Conservation (phyloP, 2,329 filamentous ascomycete species). For the Colletotrichum lentis region DNA sequence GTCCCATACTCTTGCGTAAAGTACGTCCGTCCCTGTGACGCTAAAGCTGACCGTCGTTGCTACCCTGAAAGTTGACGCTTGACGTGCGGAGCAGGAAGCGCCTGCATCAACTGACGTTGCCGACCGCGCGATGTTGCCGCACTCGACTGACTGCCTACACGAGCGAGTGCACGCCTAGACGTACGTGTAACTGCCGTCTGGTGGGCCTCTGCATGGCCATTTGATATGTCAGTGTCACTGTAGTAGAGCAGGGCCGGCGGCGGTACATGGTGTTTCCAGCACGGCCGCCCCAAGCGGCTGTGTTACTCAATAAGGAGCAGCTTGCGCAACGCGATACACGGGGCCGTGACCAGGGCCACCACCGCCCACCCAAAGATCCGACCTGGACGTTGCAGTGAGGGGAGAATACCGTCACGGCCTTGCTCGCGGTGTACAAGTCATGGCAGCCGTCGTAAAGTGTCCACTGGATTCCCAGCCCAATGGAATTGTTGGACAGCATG, state of each 20-base stretch:
- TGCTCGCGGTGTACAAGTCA: conserved; percentile 13
- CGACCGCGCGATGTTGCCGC: conserved; percentile 18
- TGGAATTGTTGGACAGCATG: conserved; percentile 30
- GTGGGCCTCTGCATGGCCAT: conserved; percentile 33
- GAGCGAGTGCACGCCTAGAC: background rate
- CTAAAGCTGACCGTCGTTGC: conserved; percentile 29
- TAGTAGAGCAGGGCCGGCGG: conserved; percentile 8
- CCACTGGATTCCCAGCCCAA: conserved; percentile 34
- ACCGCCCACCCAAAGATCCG: conserved; percentile 28
- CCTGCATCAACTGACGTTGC: conserved; percentile 34
- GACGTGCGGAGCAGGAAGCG: conserved; percentile 27
- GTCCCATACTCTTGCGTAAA: too few species aligned
- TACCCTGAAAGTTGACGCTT: conserved; percentile 33
- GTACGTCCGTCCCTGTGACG: conserved; percentile 3
- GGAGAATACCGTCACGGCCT: conserved; percentile 1
- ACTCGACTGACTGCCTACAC: background rate
- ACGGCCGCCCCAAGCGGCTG: conserved; percentile 29
- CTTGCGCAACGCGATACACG: conserved; percentile 36
- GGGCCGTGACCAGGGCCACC: conserved; percentile 34
- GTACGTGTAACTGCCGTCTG: conserved; percentile 27
- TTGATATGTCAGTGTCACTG: conserved; percentile 34
- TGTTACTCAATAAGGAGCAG: conserved; percentile 38
- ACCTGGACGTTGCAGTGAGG: conserved; percentile 23
- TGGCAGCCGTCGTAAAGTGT: conserved; percentile 34
- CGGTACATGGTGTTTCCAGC: conserved; percentile 20